These are phyloP conservation scores for Tubosaeta brunneosetosa DNA, from an alignment of 768 basidiomycete species.

Conservation along the genomic window DNA sequence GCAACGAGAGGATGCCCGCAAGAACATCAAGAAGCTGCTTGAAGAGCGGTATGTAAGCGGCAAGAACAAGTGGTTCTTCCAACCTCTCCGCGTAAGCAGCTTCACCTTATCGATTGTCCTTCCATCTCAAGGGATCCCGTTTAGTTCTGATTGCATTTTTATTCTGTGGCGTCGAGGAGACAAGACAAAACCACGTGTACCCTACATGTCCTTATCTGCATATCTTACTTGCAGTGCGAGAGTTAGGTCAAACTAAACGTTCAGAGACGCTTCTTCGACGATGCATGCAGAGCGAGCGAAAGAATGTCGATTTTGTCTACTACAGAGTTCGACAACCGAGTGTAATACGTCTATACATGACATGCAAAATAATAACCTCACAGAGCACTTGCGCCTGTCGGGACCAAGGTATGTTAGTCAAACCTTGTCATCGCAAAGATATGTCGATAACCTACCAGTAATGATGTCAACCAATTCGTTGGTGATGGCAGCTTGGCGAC, in stretches of 20 bases:
- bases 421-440: neutral
- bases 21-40: conserved; percentile 91
- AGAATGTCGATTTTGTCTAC: conserved; percentile 23
- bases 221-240: neutral
- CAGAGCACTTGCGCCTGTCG: conserved; percentile 46
- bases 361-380: conserved; percentile 24
- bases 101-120: neutral
- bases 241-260: too few relatives aligned
- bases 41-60: conserved; percentile 93
- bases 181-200: conserved; percentile 38
- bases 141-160: conserved; percentile 34
- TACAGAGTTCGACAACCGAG: conserved; percentile 6
- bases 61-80: conserved; percentile 99
- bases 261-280: too few relatives aligned
- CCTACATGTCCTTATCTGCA: conserved; percentile 27
- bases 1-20: conserved; percentile 92
- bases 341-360: conserved; percentile 12
- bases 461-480: conserved; percentile 93
- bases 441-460: conserved; percentile 53
- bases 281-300: conserved; percentile 2
- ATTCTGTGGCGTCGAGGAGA: conserved; percentile 13
- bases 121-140: conserved; percentile 2
- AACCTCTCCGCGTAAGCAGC: conserved; percentile 64
- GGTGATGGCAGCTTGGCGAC: conserved; percentile 96
- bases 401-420: neutral